Evolutionary conservation across 129 eudicot species (phyloP), one percentile per base, ranked within the genome.

Genomic region (Tanacetum coccineum): DNA sequence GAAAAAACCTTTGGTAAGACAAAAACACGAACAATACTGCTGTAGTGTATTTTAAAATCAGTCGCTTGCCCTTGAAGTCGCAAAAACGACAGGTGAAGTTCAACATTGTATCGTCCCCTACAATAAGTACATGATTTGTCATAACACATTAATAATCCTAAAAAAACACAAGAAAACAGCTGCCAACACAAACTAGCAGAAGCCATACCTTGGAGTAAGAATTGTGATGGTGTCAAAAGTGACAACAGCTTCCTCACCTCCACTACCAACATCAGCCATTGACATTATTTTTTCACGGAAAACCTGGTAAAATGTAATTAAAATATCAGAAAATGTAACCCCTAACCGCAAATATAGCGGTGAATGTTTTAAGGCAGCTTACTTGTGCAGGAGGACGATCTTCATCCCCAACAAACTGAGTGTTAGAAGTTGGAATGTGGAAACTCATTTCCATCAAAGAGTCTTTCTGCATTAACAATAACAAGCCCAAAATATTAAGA

Each of bases 361-460:
- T 19, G 18, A 9, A 21, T 19, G 39, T 65, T 63, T 6, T 52
- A 58, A 52, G 50, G 49, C 22, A 51, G 67, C 76, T 68, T 66
- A 93, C 99, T 78, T 93, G 93, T 67, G 96, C 96, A 30, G 99
- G 80, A 66, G 99, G 90, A 32, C 78, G 87, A 69, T 81, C 84
- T 76, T 93, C 99, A 79, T 93, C 99, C 50, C 99, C 99, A 73
- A 93, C 99, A 79, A 88, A 93, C 80, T 86, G 92, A 45, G 99
- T 82, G 76, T 93, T 93, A 8, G 99, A 88, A 79, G 70, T 89
- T 59, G 99, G 96, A 28, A 28, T 28, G 32, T 28, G 32, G 4
- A 28, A 28, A 28, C 32, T 28, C 32, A 28, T 28, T 28, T 28
- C 32, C 32, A 28, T 28, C 32, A 28, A 3, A 28, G 32, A 28